Percentiles rank a stretch among this genome's conserved stretches.
Conservation (phyloP, 768 basidiomycete species). For the Russula sp. region DNA sequence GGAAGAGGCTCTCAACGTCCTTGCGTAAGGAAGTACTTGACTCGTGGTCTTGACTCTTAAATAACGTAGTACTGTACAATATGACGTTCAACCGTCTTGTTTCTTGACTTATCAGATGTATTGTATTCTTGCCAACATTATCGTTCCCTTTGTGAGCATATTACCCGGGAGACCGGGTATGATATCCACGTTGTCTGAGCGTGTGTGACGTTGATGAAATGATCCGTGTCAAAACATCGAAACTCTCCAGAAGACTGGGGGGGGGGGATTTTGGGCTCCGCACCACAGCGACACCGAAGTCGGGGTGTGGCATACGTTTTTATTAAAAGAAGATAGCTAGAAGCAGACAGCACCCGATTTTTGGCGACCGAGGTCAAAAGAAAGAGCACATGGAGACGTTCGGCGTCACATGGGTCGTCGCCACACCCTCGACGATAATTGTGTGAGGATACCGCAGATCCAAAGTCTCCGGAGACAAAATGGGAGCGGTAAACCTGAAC, state of each 20-base stretch:
- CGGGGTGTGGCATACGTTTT: neutral
- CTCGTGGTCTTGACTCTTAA: neutral
- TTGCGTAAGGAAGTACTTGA: neutral
- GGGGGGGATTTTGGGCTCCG: neutral
- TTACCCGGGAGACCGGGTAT: neutral
- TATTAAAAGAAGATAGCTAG: constrained; percentile 18
- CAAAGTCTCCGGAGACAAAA: constrained; percentile 9
- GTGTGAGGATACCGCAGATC: constrained; percentile 11
- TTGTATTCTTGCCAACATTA: neutral
- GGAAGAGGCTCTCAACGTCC: constrained; percentile 33
- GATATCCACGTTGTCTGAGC: neutral
- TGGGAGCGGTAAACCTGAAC: constrained; percentile 2
- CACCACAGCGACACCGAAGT: constrained; percentile 3
- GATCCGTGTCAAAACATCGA: constrained; percentile 3
- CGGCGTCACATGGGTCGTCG: neutral
- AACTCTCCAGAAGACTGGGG: constrained; percentile 9
- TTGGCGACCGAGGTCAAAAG: neutral
- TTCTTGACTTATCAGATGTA: neutral
- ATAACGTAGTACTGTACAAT: neutral
- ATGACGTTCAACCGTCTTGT: neutral
- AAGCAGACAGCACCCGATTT: constrained; percentile 7
- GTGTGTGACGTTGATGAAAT: neutral
- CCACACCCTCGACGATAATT: neutral
- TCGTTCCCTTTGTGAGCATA: neutral
- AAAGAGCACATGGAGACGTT: neutral